Percentiles rank a stretch among this genome's conserved stretches.
phyloP scores from a whole-genome alignment of 148 eudicot genomes.

The Vaccinium darrowii region DNA sequence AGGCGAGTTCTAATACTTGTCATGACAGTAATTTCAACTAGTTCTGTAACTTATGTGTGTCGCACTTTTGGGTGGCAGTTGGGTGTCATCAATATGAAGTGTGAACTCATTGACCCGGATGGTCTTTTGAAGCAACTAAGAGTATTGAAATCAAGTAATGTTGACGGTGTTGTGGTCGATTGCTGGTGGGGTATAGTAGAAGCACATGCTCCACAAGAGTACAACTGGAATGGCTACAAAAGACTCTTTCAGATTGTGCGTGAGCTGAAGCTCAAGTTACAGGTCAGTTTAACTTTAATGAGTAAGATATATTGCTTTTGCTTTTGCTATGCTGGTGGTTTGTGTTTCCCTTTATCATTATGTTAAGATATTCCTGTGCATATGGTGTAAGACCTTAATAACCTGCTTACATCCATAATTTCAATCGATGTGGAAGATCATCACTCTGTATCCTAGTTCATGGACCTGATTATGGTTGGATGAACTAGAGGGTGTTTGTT shows the following conservation, averaged over 20 bases:
- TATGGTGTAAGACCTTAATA: background rate
- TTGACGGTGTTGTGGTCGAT: constrained; percentile 93
- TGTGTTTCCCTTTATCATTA: background rate
- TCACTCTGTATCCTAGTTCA: background rate
- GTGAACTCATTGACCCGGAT: constrained; percentile 68
- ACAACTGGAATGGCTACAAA: constrained; percentile 84
- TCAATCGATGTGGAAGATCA: background rate
- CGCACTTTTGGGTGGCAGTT: constrained; percentile 44
- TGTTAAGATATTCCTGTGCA: background rate
- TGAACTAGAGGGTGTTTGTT: background rate
- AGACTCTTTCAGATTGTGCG: constrained; percentile 69
- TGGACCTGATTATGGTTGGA: background rate
- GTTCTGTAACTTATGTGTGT: constrained; percentile 5
- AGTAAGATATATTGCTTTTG: constrained; percentile 10
- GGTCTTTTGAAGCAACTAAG: constrained; percentile 49
- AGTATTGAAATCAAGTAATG: constrained; percentile 60
- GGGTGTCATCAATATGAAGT: constrained; percentile 58
- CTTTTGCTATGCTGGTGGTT: background rate
- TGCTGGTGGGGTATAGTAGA: constrained; percentile 99
- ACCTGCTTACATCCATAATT: background rate
- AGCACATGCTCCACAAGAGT: constrained; percentile 63
- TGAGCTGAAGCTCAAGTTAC: constrained; percentile 67
- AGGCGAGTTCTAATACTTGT: background rate
- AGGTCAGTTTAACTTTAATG: constrained; percentile 45
- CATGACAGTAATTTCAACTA: background rate